A percentile compares a stretch with the other conserved stretches of the same genome.
Conservation (phyloP, 192 early-diverging fungal genomes). For the Linderina pennispora region DNA sequence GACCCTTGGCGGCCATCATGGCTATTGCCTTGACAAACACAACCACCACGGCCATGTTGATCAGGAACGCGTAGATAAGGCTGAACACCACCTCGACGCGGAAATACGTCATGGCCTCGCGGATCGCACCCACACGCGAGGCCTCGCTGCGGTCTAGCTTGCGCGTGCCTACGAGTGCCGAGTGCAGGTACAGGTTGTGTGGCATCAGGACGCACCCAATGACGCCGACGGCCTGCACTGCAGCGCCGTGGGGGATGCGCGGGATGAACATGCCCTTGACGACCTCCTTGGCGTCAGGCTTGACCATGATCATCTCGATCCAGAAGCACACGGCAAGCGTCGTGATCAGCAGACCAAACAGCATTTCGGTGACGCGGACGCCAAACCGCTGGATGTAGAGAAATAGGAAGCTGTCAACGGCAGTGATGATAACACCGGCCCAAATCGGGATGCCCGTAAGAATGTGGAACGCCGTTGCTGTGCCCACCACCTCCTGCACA, state of each 20-base stretch:
- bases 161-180: slow-evolving; percentile 53
- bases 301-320: slow-evolving; percentile 47
- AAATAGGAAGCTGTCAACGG: slow-evolving; percentile 64
- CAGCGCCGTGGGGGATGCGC: slow-evolving; percentile 32
- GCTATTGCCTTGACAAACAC: slow-evolving; percentile 39
- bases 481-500: slow-evolving; percentile 67
- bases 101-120: slow-evolving; percentile 53
- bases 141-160: slow-evolving; percentile 9
- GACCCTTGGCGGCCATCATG: slow-evolving; percentile 32
- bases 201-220: slow-evolving; percentile 63
- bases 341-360: slow-evolving; percentile 57
- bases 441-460: slow-evolving; percentile 54
- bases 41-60: slow-evolving; percentile 53
- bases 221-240: slow-evolving; percentile 50
- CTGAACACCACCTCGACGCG: slow-evolving; percentile 44
- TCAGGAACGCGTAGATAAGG: slow-evolving; percentile 43
- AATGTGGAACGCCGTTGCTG: slow-evolving; percentile 69
- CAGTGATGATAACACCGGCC: slow-evolving; percentile 64
- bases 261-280: slow-evolving; percentile 42
- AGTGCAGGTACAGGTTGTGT: slow-evolving; percentile 76
- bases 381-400: slow-evolving; percentile 52
- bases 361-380: slow-evolving; percentile 52
- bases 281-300: slow-evolving; percentile 27
- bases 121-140: slow-evolving; percentile 26
- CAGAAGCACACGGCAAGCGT: slow-evolving; percentile 63